Base-by-base conservation (phyloP, 352 stramenopile species). In the Globisporangium splendens region DNA sequence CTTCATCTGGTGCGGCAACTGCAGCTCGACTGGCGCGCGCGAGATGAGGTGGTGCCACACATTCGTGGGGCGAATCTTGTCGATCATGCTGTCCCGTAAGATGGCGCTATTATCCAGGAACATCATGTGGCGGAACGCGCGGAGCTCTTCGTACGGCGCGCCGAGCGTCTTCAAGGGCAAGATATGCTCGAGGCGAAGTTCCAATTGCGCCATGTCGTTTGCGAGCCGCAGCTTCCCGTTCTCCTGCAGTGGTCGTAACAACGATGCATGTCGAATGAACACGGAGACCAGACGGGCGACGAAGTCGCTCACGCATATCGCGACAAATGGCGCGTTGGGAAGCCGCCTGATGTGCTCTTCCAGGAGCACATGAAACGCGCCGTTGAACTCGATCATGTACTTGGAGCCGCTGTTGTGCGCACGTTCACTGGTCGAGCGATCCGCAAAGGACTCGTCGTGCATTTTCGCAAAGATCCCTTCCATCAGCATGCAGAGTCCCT, bases 11-110 rank as follows among this genome's bases (percentile, higher is more conserved):
- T 92, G 79, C 28, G 86, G 86, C 14, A 92, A 55, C 65, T 91
- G 78, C 42, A 95, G 56, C 68, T 89, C 84, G 17, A 73, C 56
- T 4, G 84, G 83, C 21, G 71, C 83, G 3, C 84, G 79, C 41
- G 79, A 71, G 28, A 89, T 88, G 53, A 95, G 56, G 47, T 95
- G 82, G 49, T 95, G 86, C 83, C 86, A 95, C 49, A 95, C 81
- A 17, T 93, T 95, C 54, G 82, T 90, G 3, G 86, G 86, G 0
- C 84, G 82, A 47, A 95, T 75, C 61, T 90, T 91, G 62, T 95
- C 86, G 33, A 95, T 71, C 35, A 72, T 88, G 14, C 60, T 67
- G 59, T 95, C 86, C 1, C 84, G 75, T 14, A 89, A 59, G 51
- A 93, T 74, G 15, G 66, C 74, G 52, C 39, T 69, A 31, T 64